Evolutionary conservation across 768 basidiomycete genomes (phyloP), one percentile per base, ranked within the genome.

Genomic region (Hemileccinum rubropunctum): DNA sequence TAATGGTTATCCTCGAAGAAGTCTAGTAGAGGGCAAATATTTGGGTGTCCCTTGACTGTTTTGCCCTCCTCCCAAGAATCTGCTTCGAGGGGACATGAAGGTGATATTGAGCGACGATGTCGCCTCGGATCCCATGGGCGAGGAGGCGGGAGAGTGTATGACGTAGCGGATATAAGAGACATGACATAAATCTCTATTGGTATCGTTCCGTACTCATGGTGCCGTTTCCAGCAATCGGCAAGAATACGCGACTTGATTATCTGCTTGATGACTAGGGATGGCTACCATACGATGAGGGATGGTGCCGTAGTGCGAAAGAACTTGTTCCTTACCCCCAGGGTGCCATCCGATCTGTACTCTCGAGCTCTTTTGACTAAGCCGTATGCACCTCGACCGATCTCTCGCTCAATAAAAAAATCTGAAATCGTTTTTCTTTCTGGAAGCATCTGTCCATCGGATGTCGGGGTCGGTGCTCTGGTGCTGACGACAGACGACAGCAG

Each of bases 211-310:
- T 90, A 81, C 54, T 86, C 82, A 37, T 90, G 88, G 66, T 99
- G 95, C 63, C 90, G 91, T 75, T 98, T 98, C 97, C 97, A 99
- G 69, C 95, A 98, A 72, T 99, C 95, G 27, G 95, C 95, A 45
- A 99, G 80, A 52, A 99, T 99, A 45, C 97, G 89, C 41, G 91
- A 94, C 70, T 98, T 98, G 76, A 98, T 95, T 62, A 98, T 86
- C 70, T 97, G 95, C 65, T 99, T 99, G 71, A 99, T 93, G 60
- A 99, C 87, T 52, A 97, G 72, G 33, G 88, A 84, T 4, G 93
- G 87, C 92, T 94, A 45, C 48, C 28, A 34, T 27, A 46, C 10
- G 41, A 51, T 56, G 42, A 58, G 57, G 39, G 38, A 36, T 35
- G 42, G 8, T 38, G n/a, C 40, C 26, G 23, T 27, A 18, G 23